Evolutionary conservation across 441 rosid genomes (phyloP).

Genomic region (Pelargonium myrrhifolium): DNA sequence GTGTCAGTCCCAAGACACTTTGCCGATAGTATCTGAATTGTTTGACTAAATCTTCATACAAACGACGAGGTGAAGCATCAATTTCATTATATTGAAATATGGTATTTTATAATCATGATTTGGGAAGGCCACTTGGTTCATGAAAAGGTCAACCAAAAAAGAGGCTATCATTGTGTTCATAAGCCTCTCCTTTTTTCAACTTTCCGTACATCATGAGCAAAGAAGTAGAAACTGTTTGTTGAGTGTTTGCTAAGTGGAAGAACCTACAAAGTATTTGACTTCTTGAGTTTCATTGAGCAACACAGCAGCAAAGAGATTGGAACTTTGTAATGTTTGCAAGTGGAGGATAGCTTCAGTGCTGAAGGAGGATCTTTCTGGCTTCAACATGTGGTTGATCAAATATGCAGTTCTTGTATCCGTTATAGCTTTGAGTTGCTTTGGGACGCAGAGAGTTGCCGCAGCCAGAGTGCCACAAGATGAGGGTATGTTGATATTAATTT

Average conservation of each 20-base stretch:
- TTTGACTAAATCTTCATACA: neutral
- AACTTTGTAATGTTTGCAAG: neutral
- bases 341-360: neutral
- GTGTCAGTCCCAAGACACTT: neutral
- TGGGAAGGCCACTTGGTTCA: neutral
- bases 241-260: neutral
- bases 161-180: neutral
- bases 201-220: neutral
- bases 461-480: conserved; percentile 8
- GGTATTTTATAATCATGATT: neutral
- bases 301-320: neutral
- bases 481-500: neutral
- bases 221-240: neutral
- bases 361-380: neutral
- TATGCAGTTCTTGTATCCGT: neutral
- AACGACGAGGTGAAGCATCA: neutral
- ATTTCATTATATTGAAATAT: neutral
- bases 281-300: neutral
- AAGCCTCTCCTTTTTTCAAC: neutral
- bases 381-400: neutral
- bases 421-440: neutral
- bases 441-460: neutral
- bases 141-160: neutral
- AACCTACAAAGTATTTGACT: neutral
- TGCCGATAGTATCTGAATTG: neutral